These are phyloP conservation scores for Neonectria ditissima DNA, from an alignment of 2,329 filamentous ascomycete genomes.

Conservation along the genomic window DNA sequence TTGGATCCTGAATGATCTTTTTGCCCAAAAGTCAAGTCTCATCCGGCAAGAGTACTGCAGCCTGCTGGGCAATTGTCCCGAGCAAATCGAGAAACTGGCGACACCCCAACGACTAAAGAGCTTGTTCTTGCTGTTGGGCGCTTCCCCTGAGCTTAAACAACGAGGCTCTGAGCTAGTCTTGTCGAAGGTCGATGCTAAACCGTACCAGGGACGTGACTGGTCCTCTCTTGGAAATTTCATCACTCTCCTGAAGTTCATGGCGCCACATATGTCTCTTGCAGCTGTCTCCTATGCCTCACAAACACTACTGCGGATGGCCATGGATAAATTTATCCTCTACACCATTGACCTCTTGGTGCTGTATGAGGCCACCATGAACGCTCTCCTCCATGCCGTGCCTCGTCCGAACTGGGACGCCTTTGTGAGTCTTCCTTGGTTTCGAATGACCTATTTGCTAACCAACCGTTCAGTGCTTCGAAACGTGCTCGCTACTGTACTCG, in stretches of 20 bases:
- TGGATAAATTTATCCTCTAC: constrained; percentile 63
- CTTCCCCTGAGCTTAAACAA: constrained; percentile 58
- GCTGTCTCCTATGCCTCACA: constrained; percentile 56
- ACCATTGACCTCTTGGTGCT: constrained; percentile 55
- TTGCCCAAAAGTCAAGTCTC: constrained; percentile 64
- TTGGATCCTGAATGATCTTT: constrained; percentile 74
- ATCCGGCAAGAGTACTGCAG: constrained; percentile 71
- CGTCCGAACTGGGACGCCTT: constrained; percentile 53
- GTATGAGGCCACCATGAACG: constrained; percentile 58
- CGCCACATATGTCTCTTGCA: constrained; percentile 50
- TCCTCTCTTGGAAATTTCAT: constrained; percentile 58
- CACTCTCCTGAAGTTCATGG: constrained; percentile 54
- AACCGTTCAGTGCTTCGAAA: constrained; percentile 59
- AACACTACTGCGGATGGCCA: constrained; percentile 65
- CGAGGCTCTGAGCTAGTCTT: constrained; percentile 36
- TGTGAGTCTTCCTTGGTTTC: constrained; percentile 49
- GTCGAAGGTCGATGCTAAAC: constrained; percentile 41
- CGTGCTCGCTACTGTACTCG: constrained; percentile 60
- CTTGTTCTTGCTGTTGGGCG: constrained; percentile 71
- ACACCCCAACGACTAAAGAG: constrained; percentile 58
- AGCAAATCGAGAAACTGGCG: constrained; percentile 59
- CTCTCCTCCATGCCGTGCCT: constrained; percentile 58
- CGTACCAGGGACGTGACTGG: constrained; percentile 60
- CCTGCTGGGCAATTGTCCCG: constrained; percentile 60
- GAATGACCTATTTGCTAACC: constrained; percentile 6